phyloP scores from a whole-genome alignment of 2,329 filamentous ascomycete species.

The Nemania serpens region DNA sequence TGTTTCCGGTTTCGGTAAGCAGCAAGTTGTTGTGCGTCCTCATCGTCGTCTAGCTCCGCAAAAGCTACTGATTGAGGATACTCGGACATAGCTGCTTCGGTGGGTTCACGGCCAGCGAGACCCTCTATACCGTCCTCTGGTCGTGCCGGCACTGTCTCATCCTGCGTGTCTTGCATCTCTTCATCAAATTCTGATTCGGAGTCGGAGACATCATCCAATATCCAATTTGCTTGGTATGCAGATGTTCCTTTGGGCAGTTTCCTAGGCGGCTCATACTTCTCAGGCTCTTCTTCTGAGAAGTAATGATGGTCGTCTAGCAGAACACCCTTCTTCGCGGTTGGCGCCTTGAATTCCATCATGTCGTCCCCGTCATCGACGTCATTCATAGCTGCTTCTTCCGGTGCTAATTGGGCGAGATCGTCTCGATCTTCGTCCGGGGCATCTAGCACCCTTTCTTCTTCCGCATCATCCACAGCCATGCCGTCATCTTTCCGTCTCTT shows the following conservation, averaged over 20 bases:
- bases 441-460: conserved; percentile 65
- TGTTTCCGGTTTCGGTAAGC: conserved; percentile 79
- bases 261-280: conserved; percentile 66
- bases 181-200: conserved; percentile 78
- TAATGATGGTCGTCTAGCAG: conserved; percentile 97
- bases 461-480: conserved; percentile 69
- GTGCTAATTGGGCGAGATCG: conserved; percentile 80
- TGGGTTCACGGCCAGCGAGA: conserved; percentile 67
- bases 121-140: conserved; percentile 86
- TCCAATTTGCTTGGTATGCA: conserved; percentile 94
- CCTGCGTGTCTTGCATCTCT: conserved; percentile 49
- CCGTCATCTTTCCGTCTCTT: conserved; percentile 66
- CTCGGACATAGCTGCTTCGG: conserved; percentile 81
- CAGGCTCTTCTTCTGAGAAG: conserved; percentile 84
- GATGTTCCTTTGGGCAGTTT: conserved; percentile 89
- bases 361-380: conserved; percentile 45
- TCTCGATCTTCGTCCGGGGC: conserved; percentile 79
- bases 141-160: conserved; percentile 56
- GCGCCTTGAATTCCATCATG: conserved; percentile 46
- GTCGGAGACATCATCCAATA: conserved; percentile 74
- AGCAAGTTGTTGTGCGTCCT: conserved; percentile 74
- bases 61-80: conserved; percentile 96
- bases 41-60: conserved; percentile 81
- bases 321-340: conserved; percentile 76
- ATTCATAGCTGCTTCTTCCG: conserved; percentile 79